phyloP scores from a whole-genome alignment of 371 early-diverging fungal genomes.

The Blakeslea trispora region DNA sequence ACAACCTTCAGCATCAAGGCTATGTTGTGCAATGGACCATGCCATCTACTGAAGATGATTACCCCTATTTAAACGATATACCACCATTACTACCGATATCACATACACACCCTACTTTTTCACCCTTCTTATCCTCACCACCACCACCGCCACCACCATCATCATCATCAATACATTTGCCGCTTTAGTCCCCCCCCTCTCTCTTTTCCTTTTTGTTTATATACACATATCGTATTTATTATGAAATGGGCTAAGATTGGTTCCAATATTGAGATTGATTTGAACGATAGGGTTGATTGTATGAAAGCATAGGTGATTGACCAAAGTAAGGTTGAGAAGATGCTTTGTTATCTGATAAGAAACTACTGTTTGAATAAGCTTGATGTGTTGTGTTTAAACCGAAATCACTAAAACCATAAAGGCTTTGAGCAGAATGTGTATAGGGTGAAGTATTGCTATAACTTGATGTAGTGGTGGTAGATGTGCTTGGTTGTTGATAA shows the following conservation, averaged over 20 bases:
- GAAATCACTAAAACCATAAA: constrained; percentile 12
- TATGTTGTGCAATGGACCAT: constrained; percentile 30
- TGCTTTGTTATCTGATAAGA: neutral
- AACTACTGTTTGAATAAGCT: neutral
- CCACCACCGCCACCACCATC: no score
- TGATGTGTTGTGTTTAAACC: constrained; percentile 1
- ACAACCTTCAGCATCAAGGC: constrained; percentile 35
- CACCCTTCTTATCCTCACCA: constrained; percentile 2
- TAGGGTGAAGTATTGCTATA: constrained; percentile 4
- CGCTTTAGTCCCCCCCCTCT: no score
- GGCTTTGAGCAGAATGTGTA: neutral
- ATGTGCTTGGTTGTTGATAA: constrained; percentile 9
- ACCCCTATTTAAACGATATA: neutral
- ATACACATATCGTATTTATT: no score
- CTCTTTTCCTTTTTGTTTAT: no score
- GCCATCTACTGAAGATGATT: no score
- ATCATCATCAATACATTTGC: no score
- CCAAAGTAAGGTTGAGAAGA: constrained; percentile 17
- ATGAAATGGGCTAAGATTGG: no score
- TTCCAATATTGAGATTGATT: constrained; percentile 19
- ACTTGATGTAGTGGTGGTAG: constrained; percentile 2
- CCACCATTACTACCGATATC: neutral
- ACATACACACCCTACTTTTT: neutral
- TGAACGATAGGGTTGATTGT: constrained; percentile 8
- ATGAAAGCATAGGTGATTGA: constrained; percentile 25